Percentiles rank a stretch among this genome's conserved stretches.
Conservation (phyloP, 2,329 filamentous ascomycete genomes). For the Cytospora paraplurivora region DNA sequence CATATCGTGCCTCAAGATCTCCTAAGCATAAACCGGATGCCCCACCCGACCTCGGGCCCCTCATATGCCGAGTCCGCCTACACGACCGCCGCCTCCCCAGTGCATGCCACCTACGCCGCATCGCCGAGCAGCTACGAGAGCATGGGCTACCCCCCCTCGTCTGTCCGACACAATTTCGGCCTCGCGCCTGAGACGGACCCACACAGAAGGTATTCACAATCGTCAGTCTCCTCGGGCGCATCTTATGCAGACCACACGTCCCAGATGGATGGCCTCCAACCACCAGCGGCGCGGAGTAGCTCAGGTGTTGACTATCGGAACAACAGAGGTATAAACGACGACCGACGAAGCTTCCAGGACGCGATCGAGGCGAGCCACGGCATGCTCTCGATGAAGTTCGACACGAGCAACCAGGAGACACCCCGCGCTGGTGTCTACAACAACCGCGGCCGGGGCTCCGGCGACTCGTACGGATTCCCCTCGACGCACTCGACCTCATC, state of each 20-base stretch:
- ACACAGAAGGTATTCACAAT: conserved; percentile 74
- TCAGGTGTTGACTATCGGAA: conserved; percentile 64
- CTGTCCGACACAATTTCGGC: conserved; percentile 60
- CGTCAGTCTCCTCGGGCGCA: conserved; percentile 68
- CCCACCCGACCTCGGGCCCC: conserved; percentile 58
- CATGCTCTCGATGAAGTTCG: conserved; percentile 79
- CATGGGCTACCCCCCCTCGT: conserved; percentile 71
- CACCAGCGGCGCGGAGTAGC: conserved; percentile 52
- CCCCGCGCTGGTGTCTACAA: conserved; percentile 81
- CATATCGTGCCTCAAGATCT: conserved; percentile 76
- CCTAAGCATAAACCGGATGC: conserved; percentile 66
- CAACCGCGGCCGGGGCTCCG: conserved; percentile 66
- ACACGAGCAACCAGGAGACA: conserved; percentile 71
- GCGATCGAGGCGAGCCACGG: conserved; percentile 90
- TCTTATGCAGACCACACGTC: conserved; percentile 42
- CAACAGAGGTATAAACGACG: conserved; percentile 42
- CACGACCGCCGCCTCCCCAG: conserved; percentile 67
- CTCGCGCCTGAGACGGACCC: conserved; percentile 59
- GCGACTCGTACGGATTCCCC: conserved; percentile 90
- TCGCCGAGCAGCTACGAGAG: conserved; percentile 73
- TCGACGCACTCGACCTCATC: conserved; percentile 82
- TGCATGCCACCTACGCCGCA: conserved; percentile 65
- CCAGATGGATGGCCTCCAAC: conserved; percentile 33
- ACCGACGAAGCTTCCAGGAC: conserved; percentile 77
- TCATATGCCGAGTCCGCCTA: conserved; percentile 72